Percentiles rank a stretch among this genome's conserved stretches.
These are phyloP conservation scores for Podaxis sp. DNA, from an alignment of 768 basidiomycete genomes.

Conservation along the genomic window DNA sequence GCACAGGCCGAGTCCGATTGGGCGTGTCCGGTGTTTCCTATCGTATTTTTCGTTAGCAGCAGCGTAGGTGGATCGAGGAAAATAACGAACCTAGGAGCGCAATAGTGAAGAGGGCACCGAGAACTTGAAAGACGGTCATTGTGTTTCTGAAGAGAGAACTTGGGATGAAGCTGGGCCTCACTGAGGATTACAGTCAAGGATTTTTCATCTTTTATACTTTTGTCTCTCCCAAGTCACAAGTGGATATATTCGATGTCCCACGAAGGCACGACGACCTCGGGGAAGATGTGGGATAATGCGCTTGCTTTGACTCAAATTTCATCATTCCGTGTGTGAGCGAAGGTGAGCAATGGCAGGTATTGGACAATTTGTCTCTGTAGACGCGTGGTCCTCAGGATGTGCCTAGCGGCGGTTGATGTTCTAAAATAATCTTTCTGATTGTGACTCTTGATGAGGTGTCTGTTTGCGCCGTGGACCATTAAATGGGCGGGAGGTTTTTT, in stretches of 20 bases:
- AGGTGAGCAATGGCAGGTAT: not conserved
- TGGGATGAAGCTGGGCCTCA: not conserved
- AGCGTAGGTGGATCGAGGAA: not conserved
- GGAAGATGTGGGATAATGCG: not conserved
- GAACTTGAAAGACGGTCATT: not conserved
- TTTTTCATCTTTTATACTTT: not conserved
- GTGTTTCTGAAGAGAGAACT: not conserved
- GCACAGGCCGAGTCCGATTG: constrained; percentile 33
- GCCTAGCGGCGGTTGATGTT: too few species aligned
- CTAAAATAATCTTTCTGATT: too few species aligned
- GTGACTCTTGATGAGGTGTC: too few species aligned
- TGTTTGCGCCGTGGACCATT: too few species aligned
- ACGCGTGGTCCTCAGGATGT: not conserved
- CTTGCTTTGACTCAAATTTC: not conserved
- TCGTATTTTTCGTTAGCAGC: not conserved
- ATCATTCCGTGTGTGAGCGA: constrained; percentile 6
- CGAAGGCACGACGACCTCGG: not conserved
- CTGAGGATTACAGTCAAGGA: not conserved
- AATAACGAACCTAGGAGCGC: not conserved
- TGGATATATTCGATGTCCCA: not conserved
- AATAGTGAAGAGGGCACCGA: not conserved
- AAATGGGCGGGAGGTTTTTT: too few species aligned
- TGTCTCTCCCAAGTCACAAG: not conserved
- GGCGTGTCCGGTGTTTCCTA: not conserved
- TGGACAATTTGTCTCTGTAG: not conserved